These are phyloP conservation scores for Anacardium occidentale DNA, from an alignment of 345 rosid genomes.

Conservation along the genomic window DNA sequence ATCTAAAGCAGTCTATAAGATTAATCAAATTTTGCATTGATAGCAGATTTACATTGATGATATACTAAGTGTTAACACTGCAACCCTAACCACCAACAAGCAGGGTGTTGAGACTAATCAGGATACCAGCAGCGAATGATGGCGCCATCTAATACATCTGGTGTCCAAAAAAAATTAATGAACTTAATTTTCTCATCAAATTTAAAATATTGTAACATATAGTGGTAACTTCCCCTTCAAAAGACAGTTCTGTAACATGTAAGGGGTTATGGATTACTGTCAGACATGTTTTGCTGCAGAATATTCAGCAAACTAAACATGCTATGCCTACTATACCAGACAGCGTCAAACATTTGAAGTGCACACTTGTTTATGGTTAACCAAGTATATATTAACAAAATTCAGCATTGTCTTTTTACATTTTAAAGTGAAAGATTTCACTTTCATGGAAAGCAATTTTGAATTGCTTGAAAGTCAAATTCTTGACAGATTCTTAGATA, in stretches of 20 bases:
- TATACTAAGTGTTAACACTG: not conserved
- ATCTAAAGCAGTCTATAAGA: not conserved
- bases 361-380: not conserved
- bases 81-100: not conserved
- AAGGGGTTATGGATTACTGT: not conserved
- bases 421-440: not conserved
- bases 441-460: not conserved
- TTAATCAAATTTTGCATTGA: not conserved
- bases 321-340: not conserved
- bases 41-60: not conserved
- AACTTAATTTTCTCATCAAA: not conserved
- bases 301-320: not conserved
- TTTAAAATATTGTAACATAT: not conserved
- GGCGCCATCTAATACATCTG: not conserved
- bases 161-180: not conserved
- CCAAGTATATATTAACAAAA: not conserved
- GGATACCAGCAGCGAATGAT: not conserved
- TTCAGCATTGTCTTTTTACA: not conserved
- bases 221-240: not conserved
- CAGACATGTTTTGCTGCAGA: not conserved
- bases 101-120: not conserved
- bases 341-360: not conserved
- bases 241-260: conserved; percentile 1
- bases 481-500: not conserved
- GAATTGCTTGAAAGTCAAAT: not conserved